Conservation (phyloP, 176 grass and related monocot species). For the Cenchrus americanus region DNA sequence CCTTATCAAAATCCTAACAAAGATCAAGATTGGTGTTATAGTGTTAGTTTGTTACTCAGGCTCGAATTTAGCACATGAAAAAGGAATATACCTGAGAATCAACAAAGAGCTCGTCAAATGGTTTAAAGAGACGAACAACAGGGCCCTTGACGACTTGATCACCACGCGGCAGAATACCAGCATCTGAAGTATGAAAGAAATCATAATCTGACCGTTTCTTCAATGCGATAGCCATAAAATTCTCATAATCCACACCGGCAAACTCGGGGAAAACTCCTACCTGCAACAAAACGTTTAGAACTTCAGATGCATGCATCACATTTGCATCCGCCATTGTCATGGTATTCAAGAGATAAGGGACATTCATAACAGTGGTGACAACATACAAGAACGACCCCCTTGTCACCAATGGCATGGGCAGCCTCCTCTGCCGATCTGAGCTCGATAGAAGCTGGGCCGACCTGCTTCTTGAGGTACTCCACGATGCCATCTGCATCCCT, state of each 20-base stretch:
- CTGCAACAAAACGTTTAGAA: conserved; percentile 40
- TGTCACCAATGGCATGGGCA: conserved; percentile 41
- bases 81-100: conserved; percentile 67
- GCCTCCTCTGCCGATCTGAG: conserved; percentile 58
- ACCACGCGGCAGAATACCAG: conserved; percentile 71
- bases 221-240: conserved; percentile 64
- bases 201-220: conserved; percentile 73
- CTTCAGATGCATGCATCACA: background rate
- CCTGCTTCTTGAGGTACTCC: conserved; percentile 77
- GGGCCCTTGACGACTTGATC: conserved; percentile 53
- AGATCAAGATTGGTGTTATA: conserved; percentile 8
- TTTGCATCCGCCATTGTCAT: background rate
- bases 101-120: conserved; percentile 88
- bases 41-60: background rate
- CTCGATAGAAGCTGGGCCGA: conserved; percentile 64
- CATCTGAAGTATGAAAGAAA: conserved; percentile 78
- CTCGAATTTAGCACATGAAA: background rate
- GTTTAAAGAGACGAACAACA: conserved; percentile 83
- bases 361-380: background rate
- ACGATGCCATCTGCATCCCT: conserved; percentile 73
- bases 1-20: conserved; percentile 67
- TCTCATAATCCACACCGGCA: conserved; percentile 72
- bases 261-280: conserved; percentile 85
- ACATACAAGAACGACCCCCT: conserved; percentile 76
- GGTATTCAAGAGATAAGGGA: background rate